A percentile compares a stretch with the other conserved stretches of the same genome.
Conservation (phyloP, 2,329 filamentous ascomycete species). For the Pseudogymnoascus sp. region DNA sequence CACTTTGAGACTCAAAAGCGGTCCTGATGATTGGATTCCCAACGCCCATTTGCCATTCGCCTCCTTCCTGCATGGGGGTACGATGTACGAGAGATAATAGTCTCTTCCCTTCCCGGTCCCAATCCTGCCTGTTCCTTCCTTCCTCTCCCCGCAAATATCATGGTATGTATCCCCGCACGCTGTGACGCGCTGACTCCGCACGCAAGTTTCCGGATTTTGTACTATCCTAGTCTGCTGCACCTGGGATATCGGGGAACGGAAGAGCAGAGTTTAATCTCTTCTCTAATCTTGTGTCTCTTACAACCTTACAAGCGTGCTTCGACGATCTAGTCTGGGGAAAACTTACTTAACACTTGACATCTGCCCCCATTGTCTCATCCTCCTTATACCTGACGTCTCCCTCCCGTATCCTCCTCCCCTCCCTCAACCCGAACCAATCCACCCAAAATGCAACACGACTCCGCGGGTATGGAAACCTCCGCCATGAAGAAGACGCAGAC, state of each 20-base stretch:
- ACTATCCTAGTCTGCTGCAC: not conserved
- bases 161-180: not conserved
- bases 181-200: slow-evolving; percentile 1
- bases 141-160: not conserved
- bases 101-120: not conserved
- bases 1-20: not conserved
- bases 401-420: not conserved
- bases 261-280: not conserved
- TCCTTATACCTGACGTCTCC: not conserved
- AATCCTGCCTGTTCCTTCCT: not conserved
- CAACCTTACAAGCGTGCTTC: not conserved
- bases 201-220: not conserved
- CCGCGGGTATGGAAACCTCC: not conserved
- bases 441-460: not conserved
- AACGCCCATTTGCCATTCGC: not conserved
- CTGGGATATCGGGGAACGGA: not conserved
- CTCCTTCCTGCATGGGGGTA: not conserved
- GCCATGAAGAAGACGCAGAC: not conserved
- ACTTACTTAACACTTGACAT: not conserved
- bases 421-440: not conserved
- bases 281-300: not conserved
- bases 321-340: not conserved
- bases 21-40: not conserved
- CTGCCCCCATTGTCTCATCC: not conserved
- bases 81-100: not conserved